A percentile compares a stretch with the other conserved stretches of the same genome.
Conservation (phyloP, 2,329 filamentous ascomycete genomes). For the Hypoxylon sp. region DNA sequence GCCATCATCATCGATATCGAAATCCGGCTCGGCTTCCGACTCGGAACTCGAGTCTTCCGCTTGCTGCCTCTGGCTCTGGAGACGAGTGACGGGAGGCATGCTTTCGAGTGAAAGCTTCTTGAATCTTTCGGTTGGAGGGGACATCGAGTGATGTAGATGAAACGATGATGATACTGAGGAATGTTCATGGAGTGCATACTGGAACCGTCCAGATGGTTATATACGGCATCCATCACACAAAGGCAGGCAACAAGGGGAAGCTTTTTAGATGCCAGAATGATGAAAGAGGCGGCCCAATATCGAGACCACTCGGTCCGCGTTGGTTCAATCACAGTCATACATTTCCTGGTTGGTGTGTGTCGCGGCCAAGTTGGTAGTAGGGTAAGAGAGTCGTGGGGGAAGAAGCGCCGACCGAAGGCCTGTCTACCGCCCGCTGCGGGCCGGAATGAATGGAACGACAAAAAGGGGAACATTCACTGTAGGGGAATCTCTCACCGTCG, state of each 20-base stretch:
- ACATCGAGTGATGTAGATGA: conserved; percentile 54
- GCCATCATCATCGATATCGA: conserved; percentile 55
- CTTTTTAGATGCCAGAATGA: conserved; percentile 26
- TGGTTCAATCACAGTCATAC: conserved; percentile 45
- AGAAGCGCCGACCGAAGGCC: conserved; percentile 21
- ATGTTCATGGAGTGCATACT: conserved; percentile 25
- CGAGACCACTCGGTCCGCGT: conserved; percentile 48
- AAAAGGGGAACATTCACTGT: conserved; percentile 9
- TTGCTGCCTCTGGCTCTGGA: conserved; percentile 52
- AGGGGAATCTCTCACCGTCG: conserved; percentile 19
- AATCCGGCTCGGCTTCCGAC: conserved; percentile 56
- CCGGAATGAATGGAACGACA: conserved; percentile 20
- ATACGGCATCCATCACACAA: conserved; percentile 43
- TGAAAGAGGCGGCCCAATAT: conserved; percentile 47
- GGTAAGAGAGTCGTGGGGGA: conserved; percentile 33
- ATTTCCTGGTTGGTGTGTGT: conserved; percentile 42
- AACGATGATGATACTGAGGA: conserved; percentile 39
- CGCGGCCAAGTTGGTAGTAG: conserved; percentile 35
- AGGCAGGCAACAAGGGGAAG: conserved; percentile 34
- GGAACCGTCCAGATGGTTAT: conserved; percentile 44
- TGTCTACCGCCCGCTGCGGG: conserved; percentile 31
- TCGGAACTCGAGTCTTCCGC: conserved; percentile 50
- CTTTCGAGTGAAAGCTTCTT: conserved; percentile 60
- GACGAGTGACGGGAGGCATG: conserved; percentile 57
- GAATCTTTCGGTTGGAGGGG: conserved; percentile 55